Conservation (phyloP, 306 rosid genomes). For the Prunus dulcis region DNA sequence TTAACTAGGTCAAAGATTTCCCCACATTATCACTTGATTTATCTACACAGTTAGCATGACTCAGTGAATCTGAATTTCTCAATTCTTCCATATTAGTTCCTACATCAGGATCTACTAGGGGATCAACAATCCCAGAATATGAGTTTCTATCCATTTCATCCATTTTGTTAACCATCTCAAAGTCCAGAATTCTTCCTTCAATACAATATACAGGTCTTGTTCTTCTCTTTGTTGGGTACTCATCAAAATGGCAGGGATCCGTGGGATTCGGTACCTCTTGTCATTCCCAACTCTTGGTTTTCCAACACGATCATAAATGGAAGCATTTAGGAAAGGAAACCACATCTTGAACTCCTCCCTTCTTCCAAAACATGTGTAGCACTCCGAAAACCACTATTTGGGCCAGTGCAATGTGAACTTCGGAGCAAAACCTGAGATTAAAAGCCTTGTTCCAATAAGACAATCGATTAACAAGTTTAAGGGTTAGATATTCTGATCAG, state of each 20-base stretch:
- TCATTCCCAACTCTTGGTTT: slow-evolving; percentile 79
- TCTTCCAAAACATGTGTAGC: slow-evolving; percentile 73
- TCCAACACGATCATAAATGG: slow-evolving; percentile 78
- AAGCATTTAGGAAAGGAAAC: slow-evolving; percentile 62
- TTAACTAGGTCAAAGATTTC: slow-evolving; percentile 30
- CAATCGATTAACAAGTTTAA: background rate
- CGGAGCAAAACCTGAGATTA: slow-evolving; percentile 40
- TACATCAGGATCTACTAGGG: slow-evolving; percentile 16
- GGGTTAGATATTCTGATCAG: background rate
- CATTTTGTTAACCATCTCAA: slow-evolving; percentile 44
- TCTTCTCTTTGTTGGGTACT: slow-evolving; percentile 69
- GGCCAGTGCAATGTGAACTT: slow-evolving; percentile 76
- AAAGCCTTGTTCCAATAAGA: background rate
- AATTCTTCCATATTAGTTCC: slow-evolving; percentile 22
- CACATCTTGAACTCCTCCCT: slow-evolving; percentile 63
- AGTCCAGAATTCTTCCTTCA: slow-evolving; percentile 89
- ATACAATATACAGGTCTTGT: slow-evolving; percentile 68
- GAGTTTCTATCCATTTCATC: slow-evolving; percentile 20
- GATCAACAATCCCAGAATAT: slow-evolving; percentile 15
- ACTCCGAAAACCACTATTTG: slow-evolving; percentile 52
- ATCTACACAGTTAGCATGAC: slow-evolving; percentile 24
- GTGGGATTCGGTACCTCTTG: slow-evolving; percentile 47
- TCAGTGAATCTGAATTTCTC: slow-evolving; percentile 22
- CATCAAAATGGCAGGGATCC: slow-evolving; percentile 65
- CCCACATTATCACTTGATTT: slow-evolving; percentile 28